Conservation (phyloP, 176 grass and related monocot species). For the Cenchrus americanus region DNA sequence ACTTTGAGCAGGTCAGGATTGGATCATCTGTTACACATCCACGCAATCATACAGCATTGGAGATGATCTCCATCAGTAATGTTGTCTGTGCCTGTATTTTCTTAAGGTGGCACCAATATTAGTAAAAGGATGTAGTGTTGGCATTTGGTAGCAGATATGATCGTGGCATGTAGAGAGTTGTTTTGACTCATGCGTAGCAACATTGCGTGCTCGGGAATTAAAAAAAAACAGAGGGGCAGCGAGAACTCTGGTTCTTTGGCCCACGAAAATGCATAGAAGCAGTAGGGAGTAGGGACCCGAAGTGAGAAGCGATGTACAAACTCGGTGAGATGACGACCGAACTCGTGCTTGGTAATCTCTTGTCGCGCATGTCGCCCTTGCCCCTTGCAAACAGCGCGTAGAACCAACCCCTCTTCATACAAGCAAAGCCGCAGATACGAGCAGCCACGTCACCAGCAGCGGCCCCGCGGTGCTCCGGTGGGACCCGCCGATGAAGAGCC, state of each 20-base stretch:
- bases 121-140: too few species aligned
- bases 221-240: too few species aligned
- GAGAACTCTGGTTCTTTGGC: neutral
- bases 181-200: too few species aligned
- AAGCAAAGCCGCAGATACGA: neutral
- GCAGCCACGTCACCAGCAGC: slow-evolving; percentile 45
- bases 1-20: too few species aligned
- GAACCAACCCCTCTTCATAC: neutral
- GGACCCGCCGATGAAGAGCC: slow-evolving; percentile 41
- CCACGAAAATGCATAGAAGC: neutral
- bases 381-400: neutral
- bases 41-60: too few species aligned
- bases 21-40: too few species aligned
- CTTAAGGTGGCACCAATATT: too few species aligned
- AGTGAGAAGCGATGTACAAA: neutral
- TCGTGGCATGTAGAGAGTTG: too few species aligned
- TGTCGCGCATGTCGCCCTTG: neutral
- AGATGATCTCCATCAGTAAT: too few species aligned
- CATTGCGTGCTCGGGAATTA: too few species aligned
- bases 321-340: neutral
- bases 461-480: slow-evolving; percentile 21
- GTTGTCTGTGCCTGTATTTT: too few species aligned
- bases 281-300: neutral
- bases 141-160: too few species aligned
- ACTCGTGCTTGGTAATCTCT: neutral